Evolutionary conservation across 163 green algal species (phyloP).

Genomic region (Chlamydomonas reinhardtii): DNA sequence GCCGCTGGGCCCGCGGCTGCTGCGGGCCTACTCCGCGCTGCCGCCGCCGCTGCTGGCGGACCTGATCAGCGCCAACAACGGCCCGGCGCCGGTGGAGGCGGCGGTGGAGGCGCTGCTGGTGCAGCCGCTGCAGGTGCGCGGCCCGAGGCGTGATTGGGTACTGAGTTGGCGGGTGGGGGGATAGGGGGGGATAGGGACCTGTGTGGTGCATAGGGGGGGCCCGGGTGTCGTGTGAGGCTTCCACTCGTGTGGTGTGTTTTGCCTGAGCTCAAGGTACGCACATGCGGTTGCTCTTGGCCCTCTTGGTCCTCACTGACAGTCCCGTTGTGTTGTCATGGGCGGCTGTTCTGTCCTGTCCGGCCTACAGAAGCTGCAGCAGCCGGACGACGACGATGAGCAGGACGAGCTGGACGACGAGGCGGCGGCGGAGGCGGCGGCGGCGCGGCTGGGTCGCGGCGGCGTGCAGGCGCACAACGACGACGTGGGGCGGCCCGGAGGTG

Average conservation of each 20-base stretch:
- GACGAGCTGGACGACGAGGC: neutral
- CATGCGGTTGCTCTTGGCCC: too few species aligned
- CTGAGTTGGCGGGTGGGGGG: too few species aligned
- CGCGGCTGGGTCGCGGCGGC: neutral
- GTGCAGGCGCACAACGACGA: neutral
- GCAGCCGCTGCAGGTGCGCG: conserved; percentile 28
- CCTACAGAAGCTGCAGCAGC: conserved; percentile 3
- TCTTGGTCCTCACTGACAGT: too few species aligned
- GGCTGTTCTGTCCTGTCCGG: too few species aligned
- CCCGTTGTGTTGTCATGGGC: too few species aligned
- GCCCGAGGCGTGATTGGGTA: neutral
- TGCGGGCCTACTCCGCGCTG: conserved; percentile 15
- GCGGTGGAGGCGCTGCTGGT: conserved; percentile 38
- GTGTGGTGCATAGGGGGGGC: too few species aligned
- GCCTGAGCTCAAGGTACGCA: too few species aligned
- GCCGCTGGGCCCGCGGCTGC: conserved; percentile 21
- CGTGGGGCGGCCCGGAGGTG: neutral
- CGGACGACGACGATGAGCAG: neutral
- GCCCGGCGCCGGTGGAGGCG: conserved; percentile 1
- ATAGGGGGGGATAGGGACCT: neutral
- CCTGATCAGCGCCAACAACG: conserved; percentile 19
- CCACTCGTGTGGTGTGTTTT: too few species aligned
- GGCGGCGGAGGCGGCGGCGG: neutral
- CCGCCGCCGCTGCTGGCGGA: conserved; percentile 16
- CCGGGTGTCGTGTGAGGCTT: too few species aligned